Evolutionary conservation across 352 stramenopile genomes (phyloP), one percentile per base, ranked within the genome.

Genomic region (Thraustochytrium sp.): DNA sequence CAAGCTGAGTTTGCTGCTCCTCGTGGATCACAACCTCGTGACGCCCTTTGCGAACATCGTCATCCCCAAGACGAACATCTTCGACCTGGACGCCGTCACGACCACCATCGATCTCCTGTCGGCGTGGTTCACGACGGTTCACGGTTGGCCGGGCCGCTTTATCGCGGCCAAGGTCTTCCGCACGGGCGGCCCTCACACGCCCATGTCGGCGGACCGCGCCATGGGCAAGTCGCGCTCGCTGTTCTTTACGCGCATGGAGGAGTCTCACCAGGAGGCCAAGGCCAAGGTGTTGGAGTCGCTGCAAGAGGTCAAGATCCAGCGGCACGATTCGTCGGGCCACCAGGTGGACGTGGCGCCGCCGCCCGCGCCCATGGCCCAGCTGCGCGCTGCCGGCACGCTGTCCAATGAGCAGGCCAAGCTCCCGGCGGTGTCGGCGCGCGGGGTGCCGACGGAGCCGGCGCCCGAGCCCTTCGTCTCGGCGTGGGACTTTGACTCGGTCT

Each of bases 41-140:
- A 64, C 48, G 44, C 68, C 68, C 31, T 80, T 80, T 38, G 68
- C 21, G 1, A 80, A 80, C 44, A 72, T 80, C 13, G 21, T 80
- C 18, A 75, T 80, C 23, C 68, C 68, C 48, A 80, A 80, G 53
- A 80, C 68, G 5, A 80, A 80, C 51, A 44, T 80, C 4, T 80
- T 55, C 38, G 68, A 80, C 37, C 68, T 80, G 21, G 68, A 80
- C 51, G 31, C 18, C 16, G 68, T 80, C 0, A 80, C 68, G 13
- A 51, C 68, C 34, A 65, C 68, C 5, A 80, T 80, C 38, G 68
- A 80, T 34, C 53, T 80, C 4, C 23, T 80, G 31, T 80, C 68
- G 21, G 48, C 68, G 23, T 80, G 68, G 68, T 65, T 80, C 26
- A 72, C 68, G 13, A 72, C 68, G 5, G 48, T 80, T 1, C 68